Evolutionary conservation across 2,329 filamentous ascomycete genomes (phyloP).

Genomic region (Didymella lethalis): DNA sequence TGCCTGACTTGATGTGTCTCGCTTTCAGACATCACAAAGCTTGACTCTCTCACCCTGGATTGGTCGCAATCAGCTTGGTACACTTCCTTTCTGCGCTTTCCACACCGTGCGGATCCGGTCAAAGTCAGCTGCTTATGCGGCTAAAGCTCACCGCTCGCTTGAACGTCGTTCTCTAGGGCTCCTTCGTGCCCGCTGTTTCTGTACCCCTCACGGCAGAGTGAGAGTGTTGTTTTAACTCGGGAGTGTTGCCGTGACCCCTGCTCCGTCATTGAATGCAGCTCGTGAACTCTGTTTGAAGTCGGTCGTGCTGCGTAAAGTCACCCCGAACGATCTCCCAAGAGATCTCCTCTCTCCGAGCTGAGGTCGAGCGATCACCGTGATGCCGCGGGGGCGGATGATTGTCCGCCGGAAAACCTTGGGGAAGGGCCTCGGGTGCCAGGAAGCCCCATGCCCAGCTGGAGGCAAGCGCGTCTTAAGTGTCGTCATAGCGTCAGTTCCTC

Average conservation of each 20-base stretch:
- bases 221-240: not conserved
- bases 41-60: not conserved
- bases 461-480: slow-evolving; percentile 22
- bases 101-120: slow-evolving; percentile 11
- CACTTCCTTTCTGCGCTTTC: not conserved
- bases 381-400: slow-evolving; percentile 22
- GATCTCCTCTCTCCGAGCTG: slow-evolving; percentile 20
- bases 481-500: slow-evolving; percentile 30
- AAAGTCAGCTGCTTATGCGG: not conserved
- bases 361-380: slow-evolving; percentile 31
- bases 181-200: slow-evolving; percentile 11
- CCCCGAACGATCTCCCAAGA: slow-evolving; percentile 31
- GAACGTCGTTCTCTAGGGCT: not conserved
- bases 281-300: not conserved
- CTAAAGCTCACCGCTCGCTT: not conserved
- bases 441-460: slow-evolving; percentile 12
- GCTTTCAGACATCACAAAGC: not conserved
- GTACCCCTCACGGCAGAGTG: slow-evolving; percentile 11
- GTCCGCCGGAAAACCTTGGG: slow-evolving; percentile 30
- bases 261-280: not conserved
- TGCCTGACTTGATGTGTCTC: not conserved
- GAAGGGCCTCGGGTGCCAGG: slow-evolving; percentile 19
- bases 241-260: not conserved
- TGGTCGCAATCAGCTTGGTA: not conserved
- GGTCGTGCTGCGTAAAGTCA: not conserved